Percentiles rank a stretch among this genome's conserved stretches.
These are phyloP conservation scores for Pythium utonaiense DNA, from an alignment of 352 stramenopile species.

Conservation along the genomic window DNA sequence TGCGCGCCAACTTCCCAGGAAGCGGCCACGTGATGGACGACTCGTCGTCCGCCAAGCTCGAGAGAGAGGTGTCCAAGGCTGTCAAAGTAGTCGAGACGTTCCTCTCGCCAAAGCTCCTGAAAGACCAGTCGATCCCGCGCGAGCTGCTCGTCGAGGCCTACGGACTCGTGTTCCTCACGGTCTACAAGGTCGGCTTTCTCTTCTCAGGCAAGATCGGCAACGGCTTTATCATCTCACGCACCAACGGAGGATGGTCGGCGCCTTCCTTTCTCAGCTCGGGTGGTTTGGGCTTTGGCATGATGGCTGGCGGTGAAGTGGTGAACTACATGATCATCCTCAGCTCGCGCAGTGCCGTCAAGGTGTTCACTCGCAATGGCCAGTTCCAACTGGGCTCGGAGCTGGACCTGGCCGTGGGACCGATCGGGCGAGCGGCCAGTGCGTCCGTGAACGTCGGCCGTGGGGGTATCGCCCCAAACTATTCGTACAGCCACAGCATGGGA, in stretches of 20 bases:
- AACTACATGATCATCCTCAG: conserved; percentile 83
- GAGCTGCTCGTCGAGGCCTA: conserved; percentile 73
- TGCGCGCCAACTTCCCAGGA: conserved; percentile 27
- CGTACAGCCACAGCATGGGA: conserved; percentile 73
- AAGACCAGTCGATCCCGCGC: conserved; percentile 79
- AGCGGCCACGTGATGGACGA: conserved; percentile 48
- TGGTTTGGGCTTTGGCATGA: conserved; percentile 79
- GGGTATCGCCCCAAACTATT: conserved; percentile 74
- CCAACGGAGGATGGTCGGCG: conserved; percentile 65
- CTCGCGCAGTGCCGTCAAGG: conserved; percentile 69
- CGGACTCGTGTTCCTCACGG: conserved; percentile 73
- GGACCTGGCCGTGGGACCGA: conserved; percentile 64
- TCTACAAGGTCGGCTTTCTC: conserved; percentile 80
- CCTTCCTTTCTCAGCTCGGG: conserved; percentile 68
- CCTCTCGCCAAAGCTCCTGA: conserved; percentile 64
- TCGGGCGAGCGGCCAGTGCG: conserved; percentile 63
- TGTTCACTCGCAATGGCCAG: conserved; percentile 75
- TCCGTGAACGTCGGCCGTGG: conserved; percentile 55
- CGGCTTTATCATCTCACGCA: conserved; percentile 74
- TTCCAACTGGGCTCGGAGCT: conserved; percentile 73
- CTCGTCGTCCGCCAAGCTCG: conserved; percentile 53
- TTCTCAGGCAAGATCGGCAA: conserved; percentile 78
- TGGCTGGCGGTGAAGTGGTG: conserved; percentile 75
- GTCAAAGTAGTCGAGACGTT: conserved; percentile 70
- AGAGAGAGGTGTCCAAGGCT: conserved; percentile 59